Base-by-base conservation (phyloP, 2,329 filamentous ascomycete species). In the Westerdykella aurantiaca region DNA sequence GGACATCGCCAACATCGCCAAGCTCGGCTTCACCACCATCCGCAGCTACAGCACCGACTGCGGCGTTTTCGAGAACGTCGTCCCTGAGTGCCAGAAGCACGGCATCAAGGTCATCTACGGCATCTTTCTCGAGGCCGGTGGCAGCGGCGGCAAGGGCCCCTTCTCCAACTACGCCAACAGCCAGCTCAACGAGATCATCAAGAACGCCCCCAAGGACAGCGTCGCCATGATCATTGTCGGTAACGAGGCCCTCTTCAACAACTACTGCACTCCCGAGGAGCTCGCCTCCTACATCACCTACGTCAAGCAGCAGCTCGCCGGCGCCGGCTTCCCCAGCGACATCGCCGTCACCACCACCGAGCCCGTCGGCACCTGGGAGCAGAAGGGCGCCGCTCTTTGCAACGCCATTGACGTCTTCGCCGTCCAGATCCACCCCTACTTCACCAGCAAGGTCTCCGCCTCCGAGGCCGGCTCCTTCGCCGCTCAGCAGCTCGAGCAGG, bases 1-100 rank as follows among this genome's bases (percentile, higher is more conserved):
- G 18, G 72, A 74, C 55, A 66, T 75, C 49, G 57, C 59, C 46
- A 53, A 56, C 49, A 74, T 75, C 57, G 61, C 66, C 39, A 55
- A 58, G 38, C 67, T 70, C 46, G 72, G 71, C 37, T 85, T 84
- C 73, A 82, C 77, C 55, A 75, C 83, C 25, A 74, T 79, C 43
- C 90, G 91, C 68, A 76, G 93, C 65, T 97, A 97, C 81, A 88
- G 85, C 52, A 90, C 89, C 56, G 90, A 96, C 79, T 97, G 91
- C 78, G 76, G 79, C 70, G 85, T 84, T 43, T 85, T 95, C 48
- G 71, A 82, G 64, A 83, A 80, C 69, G 83, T 96, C 46, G 87
- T 87, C 51, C 69, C 72, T 35, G 86, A 87, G 47, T 82, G 78
- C 71, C 69, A 78, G 60, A 68, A 78, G 57, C 64, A 83, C 68